phyloP scores from a whole-genome alignment of 345 rosid genomes.

The Viola odorata region DNA sequence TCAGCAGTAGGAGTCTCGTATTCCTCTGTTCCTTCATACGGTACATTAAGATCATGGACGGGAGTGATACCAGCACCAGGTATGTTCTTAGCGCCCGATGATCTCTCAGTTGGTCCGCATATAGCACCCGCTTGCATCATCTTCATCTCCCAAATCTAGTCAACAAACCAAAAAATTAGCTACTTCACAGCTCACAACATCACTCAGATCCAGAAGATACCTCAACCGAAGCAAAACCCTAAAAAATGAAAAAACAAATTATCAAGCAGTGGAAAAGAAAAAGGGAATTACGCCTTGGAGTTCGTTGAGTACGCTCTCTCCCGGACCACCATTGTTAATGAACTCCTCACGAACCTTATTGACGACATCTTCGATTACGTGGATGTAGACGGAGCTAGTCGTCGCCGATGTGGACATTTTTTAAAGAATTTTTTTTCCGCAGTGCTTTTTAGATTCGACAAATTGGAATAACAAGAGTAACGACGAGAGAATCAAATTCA shows the following conservation, averaged over 20 bases:
- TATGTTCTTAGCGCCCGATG: constrained; percentile 44
- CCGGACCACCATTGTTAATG: constrained; percentile 70
- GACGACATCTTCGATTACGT: constrained; percentile 88
- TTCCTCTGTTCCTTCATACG: constrained; percentile 89
- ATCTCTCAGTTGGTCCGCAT: constrained; percentile 63
- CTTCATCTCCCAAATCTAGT: constrained; percentile 87
- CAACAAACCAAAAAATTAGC: constrained; percentile 11
- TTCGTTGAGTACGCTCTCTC: constrained; percentile 74
- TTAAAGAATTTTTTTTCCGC: neutral
- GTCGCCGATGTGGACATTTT: constrained; percentile 57
- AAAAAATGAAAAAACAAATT: neutral
- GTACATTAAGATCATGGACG: constrained; percentile 91
- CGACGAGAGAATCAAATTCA: neutral
- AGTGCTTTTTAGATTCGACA: neutral
- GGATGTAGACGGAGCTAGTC: constrained; percentile 63
- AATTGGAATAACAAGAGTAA: neutral
- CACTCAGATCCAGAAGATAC: constrained; percentile 27
- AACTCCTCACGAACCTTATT: constrained; percentile 93
- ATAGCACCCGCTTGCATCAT: constrained; percentile 88
- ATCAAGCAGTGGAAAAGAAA: neutral
- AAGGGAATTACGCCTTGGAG: constrained; percentile 73
- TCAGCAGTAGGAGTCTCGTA: constrained; percentile 98
- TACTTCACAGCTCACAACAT: constrained; percentile 10
- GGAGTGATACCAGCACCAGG: constrained; percentile 64
- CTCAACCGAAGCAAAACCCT: neutral